Base-by-base conservation (phyloP, 73 alveolate species). In the Paramecium primaurelia region DNA sequence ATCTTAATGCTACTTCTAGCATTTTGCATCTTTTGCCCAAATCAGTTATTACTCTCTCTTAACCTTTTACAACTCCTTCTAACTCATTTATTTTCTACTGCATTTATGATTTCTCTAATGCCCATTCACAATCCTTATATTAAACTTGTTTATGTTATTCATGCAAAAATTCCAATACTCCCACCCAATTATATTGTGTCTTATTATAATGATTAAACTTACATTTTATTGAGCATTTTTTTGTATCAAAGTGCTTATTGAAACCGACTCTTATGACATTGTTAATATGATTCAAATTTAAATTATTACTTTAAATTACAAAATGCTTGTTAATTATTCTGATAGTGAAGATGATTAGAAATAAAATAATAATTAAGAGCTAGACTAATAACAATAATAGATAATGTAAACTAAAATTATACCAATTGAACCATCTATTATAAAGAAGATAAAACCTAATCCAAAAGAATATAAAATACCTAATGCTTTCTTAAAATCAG, bases 91-190 rank as follows among this genome's bases (percentile, higher is more conserved):
- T 80, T 49, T 80, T 80, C 34, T 30, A 25, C 16, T 80, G 51
- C 75, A 80, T 45, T 47, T 80, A 28, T 28, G 91, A 80, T 36
- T 80, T 80, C 91, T 80, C 91, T 10, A 80, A 26, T 8, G 91
- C 91, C 91, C 91, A 80, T 45, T 80, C 91, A 80, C 91, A 80
- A 40, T 80, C 71, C 20, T 47, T 80, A 18, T 80, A 80, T 80
- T 80, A 80, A 2, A 80, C 25, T 25, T 80, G 9, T 80, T 80
- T 80, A 80, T 80, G 91, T 47, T 80, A 47, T 22, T 80, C 91
- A 80, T 80, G 91, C 30, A 80, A 47, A 36, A 80, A 80, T 49
- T 80, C 91, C 34, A 80, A 80, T 9, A 80, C 91, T 20, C 91
- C 91, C 2, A 80, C 91, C 91, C 91, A 80, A 80, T 80, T 80